Base-by-base conservation (phyloP, 1,284 basidiomycete genomes). In the Ceratobasidium sp. region DNA sequence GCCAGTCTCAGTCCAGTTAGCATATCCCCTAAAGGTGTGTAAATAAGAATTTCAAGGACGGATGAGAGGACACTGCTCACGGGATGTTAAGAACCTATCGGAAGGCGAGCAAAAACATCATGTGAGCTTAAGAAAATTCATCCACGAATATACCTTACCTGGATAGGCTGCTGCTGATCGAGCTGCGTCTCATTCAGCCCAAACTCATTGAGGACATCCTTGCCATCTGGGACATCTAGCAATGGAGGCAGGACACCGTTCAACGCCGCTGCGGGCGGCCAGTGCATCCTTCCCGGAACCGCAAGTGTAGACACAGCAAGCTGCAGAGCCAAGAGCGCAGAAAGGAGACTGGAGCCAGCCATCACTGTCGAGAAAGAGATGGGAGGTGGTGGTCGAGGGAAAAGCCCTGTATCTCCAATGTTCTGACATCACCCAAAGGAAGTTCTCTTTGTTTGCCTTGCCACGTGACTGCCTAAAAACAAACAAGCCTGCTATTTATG, bases 1-100 rank as follows among this genome's bases (percentile, higher is more conserved):
- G 46, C 79, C 79, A 26, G 65, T 54, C 23, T 44, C 48, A 6
- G 79, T 80, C 79, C 79, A 81, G 64, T 81, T 81, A 38, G 80
- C 80, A 52, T 80, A 81, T 23, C 78, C 75, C 0, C 80, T 81
- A 42, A 3, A 28, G 28, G 48, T 57, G 33, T 17, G 23, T n/a
- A 23, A 23, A 26, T 56, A 9, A 61, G 33, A 5, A 33, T 38
- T 9, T 52, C 42, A n/a, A 9, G 48, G 40, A 57, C 28, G 26
- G 23, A 57, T 12, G 12, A 52, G 48, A 17, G n/a, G 13, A 28
- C 17, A 1, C 4, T 3, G 42, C 79, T 44, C 56, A 80, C 79
- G 79, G 79, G 42, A 80, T 79, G 68, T 80, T 79, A 17, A 80
- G 52, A 17, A 80, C 54, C 73, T 75, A 20, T 28, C n/a, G 6